Base-by-base conservation (phyloP, 768 basidiomycete genomes). In the Leccinum incarnatum region DNA sequence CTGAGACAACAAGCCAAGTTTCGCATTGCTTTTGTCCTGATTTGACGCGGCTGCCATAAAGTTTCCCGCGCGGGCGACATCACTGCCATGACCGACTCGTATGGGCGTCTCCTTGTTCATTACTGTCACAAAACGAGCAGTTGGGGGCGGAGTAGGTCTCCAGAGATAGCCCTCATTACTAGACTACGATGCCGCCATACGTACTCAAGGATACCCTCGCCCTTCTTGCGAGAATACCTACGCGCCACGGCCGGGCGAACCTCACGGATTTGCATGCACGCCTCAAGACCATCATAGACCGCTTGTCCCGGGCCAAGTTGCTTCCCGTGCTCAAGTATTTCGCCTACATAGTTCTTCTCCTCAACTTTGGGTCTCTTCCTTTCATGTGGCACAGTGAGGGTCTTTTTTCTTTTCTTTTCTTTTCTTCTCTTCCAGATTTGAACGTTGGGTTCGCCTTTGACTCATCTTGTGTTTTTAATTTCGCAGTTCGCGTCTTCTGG, bases 351-450 rank as follows among this genome's bases (percentile, higher is more conserved):
- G 55, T 89, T 0, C 72, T 89, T 51, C 65, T 88, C n/a, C 42
- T 84, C 19, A 89, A 90, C 59, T 58, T 74, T 17, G 81, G 83
- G 19, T 87, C 86, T 14, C 79, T 83, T 67, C 89, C 89, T 1
- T 66, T 87, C 21, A 76, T 76, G 29, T 91, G 88, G 88, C 88
- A 89, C 64, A 64, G 88, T 89, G 66, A 67, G 40, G 40, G 87
- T 80, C 10, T 21, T 45, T 17, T 9, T 4, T 5, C 2, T 29
- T 29, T 8, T 29, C 8, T 4, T 11, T 21, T 14, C 11, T 5
- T 2, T 5, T 11, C 15, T 4, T 27, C 27, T 1, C 8, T 15
- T 21, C 12, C 17, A 6, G 14, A 10, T 6, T 29, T 1, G 9
- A 32, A 40, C 25, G 5, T 4, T 2, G 9, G 27, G 17, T 1